A percentile compares a stretch with the other conserved stretches of the same genome.
Conservation (phyloP, 1,284 basidiomycete species). For the Microbotryomycetes sp. region DNA sequence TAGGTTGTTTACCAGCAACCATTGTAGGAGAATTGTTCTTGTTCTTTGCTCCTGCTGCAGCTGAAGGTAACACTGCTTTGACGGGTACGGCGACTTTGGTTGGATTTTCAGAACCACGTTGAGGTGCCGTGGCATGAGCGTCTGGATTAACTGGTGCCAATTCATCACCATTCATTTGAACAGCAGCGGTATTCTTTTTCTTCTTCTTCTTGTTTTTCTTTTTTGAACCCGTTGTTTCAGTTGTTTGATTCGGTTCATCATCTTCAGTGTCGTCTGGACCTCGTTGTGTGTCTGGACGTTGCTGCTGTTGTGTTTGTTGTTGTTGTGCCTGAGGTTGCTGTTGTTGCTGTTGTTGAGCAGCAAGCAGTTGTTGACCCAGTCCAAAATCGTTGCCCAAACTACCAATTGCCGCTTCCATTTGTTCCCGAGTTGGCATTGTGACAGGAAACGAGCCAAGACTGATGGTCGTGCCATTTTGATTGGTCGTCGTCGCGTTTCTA, state of each 20-base stretch:
- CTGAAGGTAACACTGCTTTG: constrained; percentile 1
- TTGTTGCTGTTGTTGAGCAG: constrained; percentile 5
- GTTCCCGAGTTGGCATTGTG: constrained; percentile 32
- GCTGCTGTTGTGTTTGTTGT: constrained; percentile 2
- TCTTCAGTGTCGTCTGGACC: constrained; percentile 12
- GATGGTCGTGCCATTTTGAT: constrained; percentile 32
- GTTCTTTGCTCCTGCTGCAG: background rate
- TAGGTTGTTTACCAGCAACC: constrained; percentile 21
- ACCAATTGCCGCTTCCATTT: constrained; percentile 33
- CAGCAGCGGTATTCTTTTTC: constrained; percentile 46
- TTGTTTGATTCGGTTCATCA: constrained; percentile 13
- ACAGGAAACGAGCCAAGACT: constrained; percentile 37
- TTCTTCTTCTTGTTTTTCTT: constrained; percentile 50
- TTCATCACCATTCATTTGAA: constrained; percentile 16
- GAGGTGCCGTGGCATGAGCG: background rate
- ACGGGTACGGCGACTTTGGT: background rate
- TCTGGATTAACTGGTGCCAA: constrained; percentile 20
- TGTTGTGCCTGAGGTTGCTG: constrained; percentile 5
- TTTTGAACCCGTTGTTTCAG: constrained; percentile 5
- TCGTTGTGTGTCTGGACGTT: background rate
- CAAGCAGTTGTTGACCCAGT: constrained; percentile 45
- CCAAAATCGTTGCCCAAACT: constrained; percentile 25
- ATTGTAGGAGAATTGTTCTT: constrained; percentile 8
- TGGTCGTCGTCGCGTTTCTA: constrained; percentile 11
- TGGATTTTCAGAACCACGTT: background rate